Percentiles rank a stretch among this genome's conserved stretches.
These are phyloP conservation scores for Tremella mesenterica DNA, from an alignment of 768 basidiomycete species.

Conservation along the genomic window DNA sequence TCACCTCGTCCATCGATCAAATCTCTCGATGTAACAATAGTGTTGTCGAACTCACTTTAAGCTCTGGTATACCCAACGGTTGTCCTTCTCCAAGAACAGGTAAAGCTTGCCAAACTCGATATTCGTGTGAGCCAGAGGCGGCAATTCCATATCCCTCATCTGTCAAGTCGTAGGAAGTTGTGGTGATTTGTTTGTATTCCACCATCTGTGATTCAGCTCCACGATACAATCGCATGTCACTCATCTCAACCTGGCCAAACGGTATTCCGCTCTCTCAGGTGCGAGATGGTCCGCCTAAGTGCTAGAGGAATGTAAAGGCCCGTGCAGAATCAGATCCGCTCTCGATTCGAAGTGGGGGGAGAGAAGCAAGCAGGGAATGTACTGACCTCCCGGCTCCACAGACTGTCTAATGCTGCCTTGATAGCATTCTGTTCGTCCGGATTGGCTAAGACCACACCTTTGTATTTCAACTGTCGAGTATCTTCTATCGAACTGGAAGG, in stretches of 20 bases:
- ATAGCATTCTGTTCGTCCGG: constrained; percentile 59
- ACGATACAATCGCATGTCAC: background rate
- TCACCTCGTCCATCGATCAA: constrained; percentile 12
- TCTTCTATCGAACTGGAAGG: constrained; percentile 44
- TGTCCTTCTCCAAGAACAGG: constrained; percentile 61
- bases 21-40: constrained; percentile 5
- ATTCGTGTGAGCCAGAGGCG: constrained; percentile 82
- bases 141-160: constrained; percentile 74
- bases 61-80: constrained; percentile 58
- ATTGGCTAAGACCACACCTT: constrained; percentile 19
- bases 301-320: background rate
- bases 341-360: background rate
- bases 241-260: background rate
- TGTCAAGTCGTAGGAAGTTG: constrained; percentile 63
- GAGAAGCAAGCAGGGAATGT: background rate
- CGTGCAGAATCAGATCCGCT: background rate
- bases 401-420: constrained; percentile 83
- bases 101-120: constrained; percentile 79
- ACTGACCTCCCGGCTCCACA: constrained; percentile 70
- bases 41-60: constrained; percentile 51
- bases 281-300: background rate
- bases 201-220: constrained; percentile 56
- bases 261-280: constrained; percentile 15
- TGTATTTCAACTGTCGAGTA: constrained; percentile 34
- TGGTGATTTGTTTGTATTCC: constrained; percentile 53